A percentile compares a stretch with the other conserved stretches of the same genome.
Evolutionary conservation across 352 stramenopile species (phyloP).

Genomic region (Phytophthora quininea): DNA sequence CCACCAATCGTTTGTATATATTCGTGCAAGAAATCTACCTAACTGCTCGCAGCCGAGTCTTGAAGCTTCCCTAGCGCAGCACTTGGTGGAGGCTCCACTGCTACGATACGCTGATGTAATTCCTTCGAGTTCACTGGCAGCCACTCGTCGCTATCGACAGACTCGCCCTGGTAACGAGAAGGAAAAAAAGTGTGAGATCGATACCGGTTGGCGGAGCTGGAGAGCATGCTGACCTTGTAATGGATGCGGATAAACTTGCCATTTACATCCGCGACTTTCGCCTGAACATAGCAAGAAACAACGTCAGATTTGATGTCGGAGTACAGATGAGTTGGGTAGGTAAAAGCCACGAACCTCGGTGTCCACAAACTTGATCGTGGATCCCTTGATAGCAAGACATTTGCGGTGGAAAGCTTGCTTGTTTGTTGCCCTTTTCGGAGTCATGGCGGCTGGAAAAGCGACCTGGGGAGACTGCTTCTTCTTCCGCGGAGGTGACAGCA

Average conservation of each 20-base stretch:
- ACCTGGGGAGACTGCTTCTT: constrained; percentile 22
- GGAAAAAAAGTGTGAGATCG: constrained; percentile 8
- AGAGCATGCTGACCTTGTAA: constrained; percentile 58
- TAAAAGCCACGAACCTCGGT: constrained; percentile 43
- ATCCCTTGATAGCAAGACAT: constrained; percentile 63
- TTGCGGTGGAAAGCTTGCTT: constrained; percentile 35
- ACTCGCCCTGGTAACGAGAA: constrained; percentile 48
- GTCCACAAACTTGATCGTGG: constrained; percentile 69
- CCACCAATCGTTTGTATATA: neutral
- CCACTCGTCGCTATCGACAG: constrained; percentile 74
- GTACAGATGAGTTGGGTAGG: too few species aligned
- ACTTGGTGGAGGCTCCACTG: constrained; percentile 35
- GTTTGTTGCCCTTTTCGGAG: constrained; percentile 37
- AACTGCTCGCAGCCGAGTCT: constrained; percentile 2
- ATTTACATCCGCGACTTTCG: constrained; percentile 68
- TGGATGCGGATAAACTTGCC: constrained; percentile 80
- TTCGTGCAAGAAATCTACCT: constrained; percentile 4
- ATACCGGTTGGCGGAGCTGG: neutral
- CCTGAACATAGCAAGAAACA: constrained; percentile 30
- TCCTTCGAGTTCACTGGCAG: constrained; percentile 54
- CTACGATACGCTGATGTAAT: constrained; percentile 51
- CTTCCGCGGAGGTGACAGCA: constrained; percentile 31
- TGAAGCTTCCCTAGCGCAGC: constrained; percentile 19
- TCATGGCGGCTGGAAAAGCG: constrained; percentile 13
- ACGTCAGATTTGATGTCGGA: neutral